Evolutionary conservation across 1,139 yeast species (phyloP), one percentile per base, ranked within the genome.

Genomic region (Taphrina communis): DNA sequence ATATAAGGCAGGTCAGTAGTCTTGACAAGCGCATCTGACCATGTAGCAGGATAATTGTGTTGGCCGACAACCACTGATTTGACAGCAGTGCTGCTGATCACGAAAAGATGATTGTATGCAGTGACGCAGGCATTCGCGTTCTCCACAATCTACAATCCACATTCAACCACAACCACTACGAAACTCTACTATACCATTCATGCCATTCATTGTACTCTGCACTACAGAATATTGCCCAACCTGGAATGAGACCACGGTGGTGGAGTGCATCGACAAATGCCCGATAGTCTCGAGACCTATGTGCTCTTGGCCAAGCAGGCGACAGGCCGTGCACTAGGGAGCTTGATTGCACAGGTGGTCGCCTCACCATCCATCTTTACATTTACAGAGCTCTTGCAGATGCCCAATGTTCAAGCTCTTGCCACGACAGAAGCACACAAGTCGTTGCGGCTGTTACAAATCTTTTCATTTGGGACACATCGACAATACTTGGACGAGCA

Each of bases 241-340:
- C 42, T 39, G 14, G 42, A 39, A 1, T 39, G 14, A 39, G 42
- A 11, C 42, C 11, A 39, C 4, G 31, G 31, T 25, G 31, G 31
- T 25, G 1, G 14, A 39, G 6, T 39, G 42, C 2, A 39, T 52
- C 38, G 36, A 17, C 14, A 36, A 36, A 62, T 62, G 66, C 44
- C 67, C 7, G 61, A 46, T 14, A 25, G 38, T 35, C 35, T 53
- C 25, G 67, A 46, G 51, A 35, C 63, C 6, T 65, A 31, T 46
- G 17, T 36, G 35, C 51, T 65, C 8, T 51, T 65, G 31, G 68
- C 68, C n/a, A 65, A 65, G 63, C 57, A 57, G 19, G 68, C 68
- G 36, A 65, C 52, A 21, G 68, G 68, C 25, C 50, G 50, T 12
- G 68, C 68, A 25, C 42, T 58, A 44, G 63, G 35, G 11, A 21